phyloP scores from a whole-genome alignment of 176 grass and related monocot genomes.

The Eremochloa ophiuroides region DNA sequence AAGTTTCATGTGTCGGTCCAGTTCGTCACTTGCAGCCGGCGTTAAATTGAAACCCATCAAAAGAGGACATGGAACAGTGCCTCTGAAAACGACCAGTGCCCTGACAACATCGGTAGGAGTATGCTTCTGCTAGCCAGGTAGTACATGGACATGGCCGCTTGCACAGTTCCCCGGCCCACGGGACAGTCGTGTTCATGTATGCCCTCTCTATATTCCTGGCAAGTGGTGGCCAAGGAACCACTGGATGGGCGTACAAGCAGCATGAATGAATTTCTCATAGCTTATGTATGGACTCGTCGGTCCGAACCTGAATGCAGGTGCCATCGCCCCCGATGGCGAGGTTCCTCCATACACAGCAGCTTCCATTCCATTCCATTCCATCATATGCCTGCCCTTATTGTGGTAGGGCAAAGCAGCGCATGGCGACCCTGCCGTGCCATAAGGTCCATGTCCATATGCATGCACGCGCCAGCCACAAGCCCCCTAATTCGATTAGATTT shows the following conservation, averaged over 20 bases:
- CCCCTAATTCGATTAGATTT: too few relatives aligned
- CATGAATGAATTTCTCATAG: background rate
- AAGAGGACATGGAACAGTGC: background rate
- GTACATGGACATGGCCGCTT: background rate
- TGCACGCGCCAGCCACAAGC: too few relatives aligned
- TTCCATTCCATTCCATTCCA: too few relatives aligned
- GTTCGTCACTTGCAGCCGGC: background rate
- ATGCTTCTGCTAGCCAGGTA: background rate
- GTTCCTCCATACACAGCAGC: too few relatives aligned
- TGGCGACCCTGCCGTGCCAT: slow-evolving; percentile 30
- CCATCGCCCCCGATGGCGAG: too few relatives aligned
- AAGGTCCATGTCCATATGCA: slow-evolving; percentile 27
- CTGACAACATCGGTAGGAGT: background rate
- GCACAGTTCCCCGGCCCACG: background rate
- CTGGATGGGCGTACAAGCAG: background rate
- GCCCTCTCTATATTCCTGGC: background rate
- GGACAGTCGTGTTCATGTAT: background rate
- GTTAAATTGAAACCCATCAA: background rate
- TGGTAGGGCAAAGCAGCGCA: slow-evolving; percentile 23
- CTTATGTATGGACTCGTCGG: background rate
- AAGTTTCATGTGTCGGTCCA: background rate
- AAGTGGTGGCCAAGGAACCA: slow-evolving; percentile 1
- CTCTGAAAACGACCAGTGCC: background rate
- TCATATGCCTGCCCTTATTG: too few relatives aligned
- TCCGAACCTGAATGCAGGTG: too few relatives aligned